phyloP scores from a whole-genome alignment of 2,329 filamentous ascomycete species.

The Colletotrichum euphorbiae region DNA sequence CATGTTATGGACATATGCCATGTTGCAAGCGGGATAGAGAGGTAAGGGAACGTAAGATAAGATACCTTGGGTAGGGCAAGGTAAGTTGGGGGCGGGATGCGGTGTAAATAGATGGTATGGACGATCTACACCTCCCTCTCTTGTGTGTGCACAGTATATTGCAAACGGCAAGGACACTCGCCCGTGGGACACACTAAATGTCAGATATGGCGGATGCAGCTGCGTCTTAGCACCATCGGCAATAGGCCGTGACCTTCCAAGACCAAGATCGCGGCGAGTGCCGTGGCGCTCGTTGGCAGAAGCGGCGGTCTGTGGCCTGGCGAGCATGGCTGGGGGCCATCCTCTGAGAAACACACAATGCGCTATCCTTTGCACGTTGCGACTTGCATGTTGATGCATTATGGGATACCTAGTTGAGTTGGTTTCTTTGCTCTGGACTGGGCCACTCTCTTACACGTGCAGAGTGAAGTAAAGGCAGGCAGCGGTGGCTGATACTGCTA shows the following conservation, averaged over 20 bases:
- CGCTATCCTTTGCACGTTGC: slow-evolving; percentile 1
- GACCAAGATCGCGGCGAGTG: slow-evolving; percentile 11
- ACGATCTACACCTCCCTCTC: neutral
- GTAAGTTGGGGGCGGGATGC: too few species aligned
- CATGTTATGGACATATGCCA: neutral
- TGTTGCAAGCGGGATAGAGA: neutral
- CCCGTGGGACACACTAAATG: neutral
- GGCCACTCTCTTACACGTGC: slow-evolving; percentile 2
- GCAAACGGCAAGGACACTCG: slow-evolving; percentile 14
- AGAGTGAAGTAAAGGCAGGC: neutral
- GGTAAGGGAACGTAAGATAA: neutral
- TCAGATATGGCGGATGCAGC: slow-evolving; percentile 6
- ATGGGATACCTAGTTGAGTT: neutral
- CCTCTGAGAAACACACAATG: slow-evolving; percentile 4
- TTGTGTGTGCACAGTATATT: too few species aligned
- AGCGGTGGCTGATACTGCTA: too few species aligned
- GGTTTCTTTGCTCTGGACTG: neutral
- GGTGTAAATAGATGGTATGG: neutral
- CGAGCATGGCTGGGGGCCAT: slow-evolving; percentile 31
- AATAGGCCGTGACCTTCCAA: slow-evolving; percentile 23
- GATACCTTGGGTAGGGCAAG: neutral
- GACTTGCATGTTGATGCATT: slow-evolving; percentile 10
- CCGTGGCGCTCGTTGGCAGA: slow-evolving; percentile 29
- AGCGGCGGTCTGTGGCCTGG: slow-evolving; percentile 31
- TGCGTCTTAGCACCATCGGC: slow-evolving; percentile 18